Base-by-base conservation (phyloP, 768 basidiomycete genomes). In the Pleurotus tuber-regium region DNA sequence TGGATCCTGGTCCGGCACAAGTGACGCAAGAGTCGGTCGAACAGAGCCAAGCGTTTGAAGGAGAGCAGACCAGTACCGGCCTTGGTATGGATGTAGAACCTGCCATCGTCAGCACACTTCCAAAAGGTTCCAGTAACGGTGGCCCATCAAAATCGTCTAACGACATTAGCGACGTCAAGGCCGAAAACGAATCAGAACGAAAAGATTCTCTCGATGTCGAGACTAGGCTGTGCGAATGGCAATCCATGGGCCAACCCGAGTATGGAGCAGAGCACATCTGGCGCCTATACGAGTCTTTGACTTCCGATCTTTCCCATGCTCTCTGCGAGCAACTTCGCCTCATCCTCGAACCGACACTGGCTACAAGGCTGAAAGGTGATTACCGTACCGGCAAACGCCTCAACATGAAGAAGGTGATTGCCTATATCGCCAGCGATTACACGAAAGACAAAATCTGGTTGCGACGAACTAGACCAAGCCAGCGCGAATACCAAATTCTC, bases 381-480 rank as follows among this genome's bases (percentile, higher is more conserved):
- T 99, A 97, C 68, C 89, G 95, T 25, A 95, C 92, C 0, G 97
- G 97, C 47, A 99, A 99, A 70, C 81, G 96, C 16, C 80, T 99
- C 25, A 98, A 98, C 69, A 98, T 98, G 96, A 93, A 95, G 66
- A 95, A 95, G 70, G 92, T 98, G 66, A 95, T 99, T 54, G 84
- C 90, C 2, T 98, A 96, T 75, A 95, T 99, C 54, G 96, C 97
- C 29, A 92, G 89, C 70, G 97, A 99, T 70, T 99, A 92, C 74
- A 98, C 95, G 46, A 98, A 98, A 67, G 96, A 99, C 78, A 95
- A 95, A 70, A 98, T 98, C 57, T 99, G 97, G 97, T 75, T 98
- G 29, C 87, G 96, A 21, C 82, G 97, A 18, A 97, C 95, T 3
- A 85, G 89, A 43, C 96, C 97, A 4, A 93, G 91, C 64, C 85